phyloP scores from a whole-genome alignment of 2,329 filamentous ascomycete species.

The Cucurbitaria berberidis region DNA sequence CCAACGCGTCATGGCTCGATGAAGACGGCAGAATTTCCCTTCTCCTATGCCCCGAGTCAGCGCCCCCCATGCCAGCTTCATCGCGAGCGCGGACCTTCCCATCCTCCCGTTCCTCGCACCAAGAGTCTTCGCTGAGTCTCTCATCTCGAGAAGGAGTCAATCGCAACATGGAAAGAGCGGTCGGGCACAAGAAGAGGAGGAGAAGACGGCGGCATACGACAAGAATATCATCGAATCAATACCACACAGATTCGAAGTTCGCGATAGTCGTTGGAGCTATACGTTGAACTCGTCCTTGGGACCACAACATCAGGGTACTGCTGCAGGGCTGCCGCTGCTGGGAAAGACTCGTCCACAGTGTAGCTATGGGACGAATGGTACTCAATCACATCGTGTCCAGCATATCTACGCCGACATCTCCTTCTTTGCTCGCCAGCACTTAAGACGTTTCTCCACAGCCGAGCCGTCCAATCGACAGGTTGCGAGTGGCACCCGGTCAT shows the following conservation, averaged over 20 bases:
- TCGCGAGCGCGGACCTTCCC: constrained; percentile 38
- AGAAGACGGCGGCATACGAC: not conserved
- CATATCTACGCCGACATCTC: constrained; percentile 37
- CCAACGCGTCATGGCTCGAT: constrained; percentile 39
- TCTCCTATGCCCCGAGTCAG: constrained; percentile 43
- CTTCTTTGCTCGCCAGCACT: constrained; percentile 19
- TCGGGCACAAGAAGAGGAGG: constrained; percentile 22
- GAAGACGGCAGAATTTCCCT: constrained; percentile 24
- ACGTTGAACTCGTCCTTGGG: not conserved
- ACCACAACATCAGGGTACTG: not conserved
- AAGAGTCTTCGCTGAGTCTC: constrained; percentile 37
- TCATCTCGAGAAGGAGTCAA: constrained; percentile 18
- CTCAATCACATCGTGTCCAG: constrained; percentile 3
- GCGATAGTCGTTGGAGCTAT: not conserved
- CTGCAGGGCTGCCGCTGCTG: constrained; percentile 8
- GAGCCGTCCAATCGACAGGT: not conserved
- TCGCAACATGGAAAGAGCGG: constrained; percentile 11
- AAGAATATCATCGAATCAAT: not conserved
- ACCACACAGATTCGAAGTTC: not conserved
- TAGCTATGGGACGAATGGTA: not conserved
- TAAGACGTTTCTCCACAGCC: constrained; percentile 15
- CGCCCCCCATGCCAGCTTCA: constrained; percentile 39
- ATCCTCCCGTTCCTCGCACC: constrained; percentile 51
- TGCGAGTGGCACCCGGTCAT: not conserved
- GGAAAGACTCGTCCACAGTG: constrained; percentile 1